Evolutionary conservation across 306 rosid genomes (phyloP), one percentile per base, ranked within the genome.

Genomic region (Cotoneaster glaucophyllus): DNA sequence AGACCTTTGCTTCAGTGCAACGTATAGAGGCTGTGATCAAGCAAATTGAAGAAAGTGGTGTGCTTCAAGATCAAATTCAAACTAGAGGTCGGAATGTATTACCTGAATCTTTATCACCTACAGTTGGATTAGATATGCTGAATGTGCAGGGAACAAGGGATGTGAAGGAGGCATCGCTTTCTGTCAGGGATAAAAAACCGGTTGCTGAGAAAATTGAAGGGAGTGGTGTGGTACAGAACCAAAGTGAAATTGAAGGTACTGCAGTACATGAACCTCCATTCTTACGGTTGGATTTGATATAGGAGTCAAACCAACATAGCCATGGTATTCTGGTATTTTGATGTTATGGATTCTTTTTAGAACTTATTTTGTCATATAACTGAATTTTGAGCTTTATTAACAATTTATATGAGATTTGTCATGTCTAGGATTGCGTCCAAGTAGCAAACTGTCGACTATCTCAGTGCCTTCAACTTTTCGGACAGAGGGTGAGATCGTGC

Each of bases 401-500:
- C 50, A 15, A 50, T 26, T 73, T 72, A 25, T 29, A 71, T 81
- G 58, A 44, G 32, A 45, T 72, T 64, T 74, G 61, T 21, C 25
- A 32, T 73, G 66, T 59, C 69, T 65, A 92, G 98, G 88, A 56
- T 75, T 48, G 75, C 74, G 65, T 76, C 87, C 90, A 43, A 89
- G 85, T 76, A 83, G 87, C 87, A 88, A 81, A 79, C 69, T 80
- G 68, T 84, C 92, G 54, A 69, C 84, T 66, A 73, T 75, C 56
- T 82, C 90, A 0, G 85, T 80, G 61, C 91, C 97, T 68, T 86
- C 81, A 73, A 92, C 96, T 43, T 91, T 93, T n/a, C 82, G 96
- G 63, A 84, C 98, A 0, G 93, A 96, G 86, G 96, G 93, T 21
- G 99, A 96, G 85, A 96, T 92, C 77, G 77, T 96, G 91, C 88